Conservation (phyloP, 345 rosid genomes). For the Populus alba region DNA sequence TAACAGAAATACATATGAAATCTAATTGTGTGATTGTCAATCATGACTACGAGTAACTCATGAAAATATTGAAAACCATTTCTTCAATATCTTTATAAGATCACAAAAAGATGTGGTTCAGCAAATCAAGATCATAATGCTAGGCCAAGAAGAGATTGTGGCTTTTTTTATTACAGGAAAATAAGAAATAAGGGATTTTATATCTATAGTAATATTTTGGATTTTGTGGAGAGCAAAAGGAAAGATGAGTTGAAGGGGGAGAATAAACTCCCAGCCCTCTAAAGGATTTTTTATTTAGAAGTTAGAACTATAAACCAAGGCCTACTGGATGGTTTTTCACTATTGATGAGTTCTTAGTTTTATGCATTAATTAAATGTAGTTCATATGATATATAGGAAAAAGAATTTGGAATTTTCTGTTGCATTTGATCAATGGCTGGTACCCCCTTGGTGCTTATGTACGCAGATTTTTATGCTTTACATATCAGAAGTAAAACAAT, state of each 20-base stretch:
- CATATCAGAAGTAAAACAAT: not conserved
- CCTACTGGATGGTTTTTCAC: not conserved
- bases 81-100: not conserved
- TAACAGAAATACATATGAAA: not conserved
- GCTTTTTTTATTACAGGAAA: not conserved
- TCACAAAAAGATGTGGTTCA: not conserved
- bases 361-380: not conserved
- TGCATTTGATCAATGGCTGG: not conserved
- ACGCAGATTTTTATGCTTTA: not conserved
- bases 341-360: not conserved
- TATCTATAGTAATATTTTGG: not conserved
- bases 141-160: not conserved
- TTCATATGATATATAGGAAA: not conserved
- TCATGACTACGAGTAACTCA: not conserved
- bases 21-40: not conserved
- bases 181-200: not conserved
- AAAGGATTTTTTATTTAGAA: not conserved
- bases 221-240: not conserved
- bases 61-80: not conserved
- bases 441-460: not conserved
- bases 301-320: not conserved
- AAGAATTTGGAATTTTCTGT: not conserved
- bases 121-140: not conserved
- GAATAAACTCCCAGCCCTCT: not conserved
- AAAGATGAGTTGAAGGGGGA: not conserved